Conservation (phyloP, 352 stramenopile genomes). For the Blastocystis sp. region DNA sequence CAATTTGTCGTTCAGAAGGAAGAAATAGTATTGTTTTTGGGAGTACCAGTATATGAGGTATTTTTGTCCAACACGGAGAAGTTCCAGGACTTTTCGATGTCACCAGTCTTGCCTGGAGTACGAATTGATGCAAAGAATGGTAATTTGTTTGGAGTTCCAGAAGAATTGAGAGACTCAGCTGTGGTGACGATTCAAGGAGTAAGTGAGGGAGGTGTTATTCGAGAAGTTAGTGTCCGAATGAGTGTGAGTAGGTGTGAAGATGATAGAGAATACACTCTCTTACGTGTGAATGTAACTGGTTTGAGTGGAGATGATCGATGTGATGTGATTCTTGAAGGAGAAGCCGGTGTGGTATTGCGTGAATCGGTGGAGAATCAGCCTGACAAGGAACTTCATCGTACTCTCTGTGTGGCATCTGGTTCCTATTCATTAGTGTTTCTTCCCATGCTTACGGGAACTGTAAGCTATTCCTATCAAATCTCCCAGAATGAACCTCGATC, state of each 20-base stretch:
- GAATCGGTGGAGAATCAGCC: no score
- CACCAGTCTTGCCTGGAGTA: constrained; percentile 25
- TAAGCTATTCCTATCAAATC: not conserved
- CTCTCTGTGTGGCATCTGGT: not conserved
- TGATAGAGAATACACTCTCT: no score
- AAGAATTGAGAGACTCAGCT: not conserved
- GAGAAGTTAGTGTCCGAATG: no score
- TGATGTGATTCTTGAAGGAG: not conserved
- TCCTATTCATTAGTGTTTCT: not conserved
- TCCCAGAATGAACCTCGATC: not conserved
- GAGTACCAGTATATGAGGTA: not conserved
- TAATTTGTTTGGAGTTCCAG: constrained; percentile 2
- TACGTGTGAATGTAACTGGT: not conserved
- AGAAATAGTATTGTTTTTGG: not conserved
- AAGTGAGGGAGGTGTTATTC: no score
- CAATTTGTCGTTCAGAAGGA: no score
- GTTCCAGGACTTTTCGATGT: constrained; percentile 19
- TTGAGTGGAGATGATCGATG: not conserved
- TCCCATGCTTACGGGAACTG: not conserved
- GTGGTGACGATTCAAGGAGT: not conserved
- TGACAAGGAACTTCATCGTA: not conserved
- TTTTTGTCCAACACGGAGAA: not conserved
- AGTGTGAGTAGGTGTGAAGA: no score
- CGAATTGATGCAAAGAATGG: constrained; percentile 27
- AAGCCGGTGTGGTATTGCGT: no score